These are phyloP conservation scores for Globisporangium irregulare DNA, from an alignment of 352 stramenopile genomes.

Conservation along the genomic window DNA sequence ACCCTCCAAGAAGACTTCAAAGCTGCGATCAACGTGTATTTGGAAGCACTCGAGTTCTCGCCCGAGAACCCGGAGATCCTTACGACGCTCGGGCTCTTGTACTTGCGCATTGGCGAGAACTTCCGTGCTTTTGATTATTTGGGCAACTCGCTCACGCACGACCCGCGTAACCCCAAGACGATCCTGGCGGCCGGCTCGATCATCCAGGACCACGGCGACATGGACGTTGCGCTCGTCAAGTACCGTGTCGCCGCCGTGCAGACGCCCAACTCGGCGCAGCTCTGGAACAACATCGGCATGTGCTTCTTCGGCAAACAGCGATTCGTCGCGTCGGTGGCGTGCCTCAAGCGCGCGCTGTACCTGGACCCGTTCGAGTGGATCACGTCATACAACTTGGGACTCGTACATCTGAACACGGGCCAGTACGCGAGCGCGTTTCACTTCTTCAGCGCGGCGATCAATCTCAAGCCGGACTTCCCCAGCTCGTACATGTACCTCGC, in stretches of 20 bases:
- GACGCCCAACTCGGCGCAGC: conserved; percentile 89
- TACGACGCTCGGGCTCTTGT: conserved; percentile 88
- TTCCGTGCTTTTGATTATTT: conserved; percentile 93
- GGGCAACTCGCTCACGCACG: conserved; percentile 91
- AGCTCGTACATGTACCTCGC: conserved; percentile 93
- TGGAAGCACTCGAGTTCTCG: conserved; percentile 92
- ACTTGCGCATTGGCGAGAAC: conserved; percentile 88
- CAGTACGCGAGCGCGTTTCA: conserved; percentile 94
- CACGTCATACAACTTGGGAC: conserved; percentile 91
- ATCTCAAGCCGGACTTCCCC: conserved; percentile 87
- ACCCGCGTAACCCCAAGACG: conserved; percentile 88
- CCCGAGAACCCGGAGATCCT: conserved; percentile 92
- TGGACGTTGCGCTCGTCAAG: conserved; percentile 94
- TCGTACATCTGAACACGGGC: conserved; percentile 91
- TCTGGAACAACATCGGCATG: conserved; percentile 97
- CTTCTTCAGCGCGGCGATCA: conserved; percentile 89
- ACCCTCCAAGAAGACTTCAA: conserved; percentile 84
- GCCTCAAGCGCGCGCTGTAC: conserved; percentile 90
- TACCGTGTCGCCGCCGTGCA: conserved; percentile 91
- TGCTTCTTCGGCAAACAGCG: conserved; percentile 94
- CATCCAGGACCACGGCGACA: conserved; percentile 92
- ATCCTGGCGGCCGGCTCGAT: conserved; percentile 92
- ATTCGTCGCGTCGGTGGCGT: conserved; percentile 85
- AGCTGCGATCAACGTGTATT: conserved; percentile 84
- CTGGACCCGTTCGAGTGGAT: conserved; percentile 95